Evolutionary conservation across 768 basidiomycete genomes (phyloP).

Genomic region (Lactifluus echinatus): DNA sequence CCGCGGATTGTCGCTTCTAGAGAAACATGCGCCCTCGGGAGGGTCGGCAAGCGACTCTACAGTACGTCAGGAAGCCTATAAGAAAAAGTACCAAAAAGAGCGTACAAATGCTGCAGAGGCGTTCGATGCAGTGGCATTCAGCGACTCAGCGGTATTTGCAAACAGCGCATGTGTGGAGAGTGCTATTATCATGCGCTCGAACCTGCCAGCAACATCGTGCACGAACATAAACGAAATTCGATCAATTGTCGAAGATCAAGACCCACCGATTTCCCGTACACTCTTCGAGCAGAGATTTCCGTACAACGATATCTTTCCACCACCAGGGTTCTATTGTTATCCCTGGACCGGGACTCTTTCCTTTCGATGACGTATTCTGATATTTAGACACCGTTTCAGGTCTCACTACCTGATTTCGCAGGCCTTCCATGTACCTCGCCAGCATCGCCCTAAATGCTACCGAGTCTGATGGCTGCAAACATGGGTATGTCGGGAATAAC

Average conservation of each 20-base stretch:
- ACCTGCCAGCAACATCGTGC: constrained; percentile 29
- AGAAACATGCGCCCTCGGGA: constrained; percentile 30
- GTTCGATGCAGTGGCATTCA: constrained; percentile 12
- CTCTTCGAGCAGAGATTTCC: constrained; percentile 48
- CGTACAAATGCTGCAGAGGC: constrained; percentile 4
- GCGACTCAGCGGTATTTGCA: constrained; percentile 23
- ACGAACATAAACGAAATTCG: background rate
- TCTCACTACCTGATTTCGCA: constrained; percentile 35
- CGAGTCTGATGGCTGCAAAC: constrained; percentile 42
- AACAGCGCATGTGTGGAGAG: constrained; percentile 44
- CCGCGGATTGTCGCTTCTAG: constrained; percentile 28
- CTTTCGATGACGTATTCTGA: constrained; percentile 18
- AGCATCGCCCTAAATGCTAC: constrained; percentile 43
- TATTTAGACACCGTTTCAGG: constrained; percentile 21
- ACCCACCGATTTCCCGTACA: constrained; percentile 42
- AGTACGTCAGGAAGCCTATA: constrained; percentile 11
- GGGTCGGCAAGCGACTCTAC: constrained; percentile 25
- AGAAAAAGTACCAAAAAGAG: background rate
- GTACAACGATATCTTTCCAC: constrained; percentile 51
- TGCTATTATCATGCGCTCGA: constrained; percentile 42
- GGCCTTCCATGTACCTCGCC: constrained; percentile 40
- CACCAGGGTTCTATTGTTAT: constrained; percentile 31
- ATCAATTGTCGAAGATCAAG: background rate
- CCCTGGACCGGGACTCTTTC: constrained; percentile 9
- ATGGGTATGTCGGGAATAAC: constrained; percentile 45